These are phyloP conservation scores for Pelargonium cotyledonis DNA, from an alignment of 441 rosid genomes.

Conservation along the genomic window DNA sequence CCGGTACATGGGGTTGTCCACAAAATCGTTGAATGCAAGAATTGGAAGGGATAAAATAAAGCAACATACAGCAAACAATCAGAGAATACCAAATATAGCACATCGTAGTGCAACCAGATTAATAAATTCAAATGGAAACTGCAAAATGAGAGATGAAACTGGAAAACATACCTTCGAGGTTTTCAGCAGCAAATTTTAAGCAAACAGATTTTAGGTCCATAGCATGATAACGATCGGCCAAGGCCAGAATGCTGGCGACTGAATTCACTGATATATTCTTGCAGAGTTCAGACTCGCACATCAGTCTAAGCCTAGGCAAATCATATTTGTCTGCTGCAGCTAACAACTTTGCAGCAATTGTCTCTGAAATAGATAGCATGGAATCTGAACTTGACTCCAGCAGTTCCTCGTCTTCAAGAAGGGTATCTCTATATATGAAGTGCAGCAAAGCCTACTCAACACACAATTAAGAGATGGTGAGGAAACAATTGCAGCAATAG, in stretches of 20 bases:
- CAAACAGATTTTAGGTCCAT: slow-evolving; percentile 69
- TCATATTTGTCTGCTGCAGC: slow-evolving; percentile 90
- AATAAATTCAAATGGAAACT: slow-evolving; percentile 2
- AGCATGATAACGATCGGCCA: slow-evolving; percentile 91
- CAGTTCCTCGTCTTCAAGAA: slow-evolving; percentile 72
- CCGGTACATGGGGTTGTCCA: neutral
- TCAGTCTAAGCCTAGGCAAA: slow-evolving; percentile 62
- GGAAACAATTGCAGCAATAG: slow-evolving; percentile 7
- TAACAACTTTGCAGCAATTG: slow-evolving; percentile 63
- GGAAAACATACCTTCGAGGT: slow-evolving; percentile 45
- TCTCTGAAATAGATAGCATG: slow-evolving; percentile 32
- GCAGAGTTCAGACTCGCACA: slow-evolving; percentile 68
- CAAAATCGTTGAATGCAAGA: neutral
- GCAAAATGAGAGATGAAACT: neutral
- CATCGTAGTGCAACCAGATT: slow-evolving; percentile 8
- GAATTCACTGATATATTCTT: slow-evolving; percentile 70
- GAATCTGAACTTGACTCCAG: slow-evolving; percentile 35
- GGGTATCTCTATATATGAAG: slow-evolving; percentile 72
- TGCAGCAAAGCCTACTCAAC: slow-evolving; percentile 67
- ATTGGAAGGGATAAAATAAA: neutral
- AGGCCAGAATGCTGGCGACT: slow-evolving; percentile 74
- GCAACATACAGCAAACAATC: neutral
- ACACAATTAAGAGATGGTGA: slow-evolving; percentile 2
- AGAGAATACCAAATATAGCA: neutral
- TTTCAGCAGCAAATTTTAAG: slow-evolving; percentile 72